Conservation (phyloP, 352 stramenopile genomes). For the Pythium periplocum region DNA sequence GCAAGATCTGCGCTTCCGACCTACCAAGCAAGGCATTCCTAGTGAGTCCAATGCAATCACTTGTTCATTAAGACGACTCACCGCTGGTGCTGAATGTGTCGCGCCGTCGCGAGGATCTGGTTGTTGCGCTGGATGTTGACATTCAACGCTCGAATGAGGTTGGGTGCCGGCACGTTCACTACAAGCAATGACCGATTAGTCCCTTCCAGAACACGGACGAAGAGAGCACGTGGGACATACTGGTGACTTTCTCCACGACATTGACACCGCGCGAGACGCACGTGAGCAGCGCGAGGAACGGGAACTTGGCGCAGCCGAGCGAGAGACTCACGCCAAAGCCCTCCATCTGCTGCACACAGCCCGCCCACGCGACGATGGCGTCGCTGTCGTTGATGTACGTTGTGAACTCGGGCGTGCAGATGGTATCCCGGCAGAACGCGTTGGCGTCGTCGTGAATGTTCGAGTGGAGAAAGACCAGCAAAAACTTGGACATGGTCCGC, state of each 20-base stretch:
- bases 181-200: neutral
- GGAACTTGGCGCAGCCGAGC: slow-evolving; percentile 79
- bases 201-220: no score
- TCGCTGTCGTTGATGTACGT: slow-evolving; percentile 76
- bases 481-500: slow-evolving; percentile 76
- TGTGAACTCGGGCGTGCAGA: slow-evolving; percentile 70
- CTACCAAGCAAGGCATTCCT: slow-evolving; percentile 8
- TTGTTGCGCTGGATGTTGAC: slow-evolving; percentile 65
- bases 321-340: slow-evolving; percentile 77
- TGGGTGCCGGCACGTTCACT: slow-evolving; percentile 53
- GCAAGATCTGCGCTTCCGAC: slow-evolving; percentile 81
- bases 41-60: neutral
- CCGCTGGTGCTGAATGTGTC: slow-evolving; percentile 66
- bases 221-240: slow-evolving; percentile 13
- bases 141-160: slow-evolving; percentile 62
- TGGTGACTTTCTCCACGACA: slow-evolving; percentile 82
- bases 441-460: slow-evolving; percentile 79
- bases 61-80: neutral
- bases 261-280: slow-evolving; percentile 75
- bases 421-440: slow-evolving; percentile 61
- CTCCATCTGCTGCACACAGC: slow-evolving; percentile 74
- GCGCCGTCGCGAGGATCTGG: slow-evolving; percentile 60
- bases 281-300: slow-evolving; percentile 73
- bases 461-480: slow-evolving; percentile 82
- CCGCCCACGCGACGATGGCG: slow-evolving; percentile 78